Percentiles rank a stretch among this genome's conserved stretches.
Conservation (phyloP, 441 rosid species). For the Biscutella laevigata region DNA sequence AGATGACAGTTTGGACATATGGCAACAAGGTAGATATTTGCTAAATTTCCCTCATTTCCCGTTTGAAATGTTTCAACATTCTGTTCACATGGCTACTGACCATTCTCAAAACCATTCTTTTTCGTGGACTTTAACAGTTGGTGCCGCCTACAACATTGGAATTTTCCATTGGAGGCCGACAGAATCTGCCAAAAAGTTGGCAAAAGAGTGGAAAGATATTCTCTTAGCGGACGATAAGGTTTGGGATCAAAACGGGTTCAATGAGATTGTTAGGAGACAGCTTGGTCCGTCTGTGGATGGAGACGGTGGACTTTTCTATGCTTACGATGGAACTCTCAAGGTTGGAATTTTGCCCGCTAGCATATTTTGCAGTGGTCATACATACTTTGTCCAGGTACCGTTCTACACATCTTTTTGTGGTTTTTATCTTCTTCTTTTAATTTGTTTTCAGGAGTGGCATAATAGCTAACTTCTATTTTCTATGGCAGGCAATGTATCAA, state of each 20-base stretch:
- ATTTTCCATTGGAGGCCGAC: conserved; percentile 98
- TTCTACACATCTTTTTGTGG: conserved; percentile 5
- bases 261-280: conserved; percentile 70
- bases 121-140: conserved; percentile 40
- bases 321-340: conserved; percentile 92
- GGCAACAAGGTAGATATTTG: conserved; percentile 79
- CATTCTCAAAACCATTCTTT: not conserved
- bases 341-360: conserved; percentile 92
- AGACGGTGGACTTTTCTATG: conserved; percentile 70
- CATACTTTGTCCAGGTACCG: conserved; percentile 89
- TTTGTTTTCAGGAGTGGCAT: not conserved
- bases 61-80: not conserved
- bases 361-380: conserved; percentile 94
- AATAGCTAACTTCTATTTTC: conserved; percentile 1
- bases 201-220: conserved; percentile 84
- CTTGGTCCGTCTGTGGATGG: conserved; percentile 84
- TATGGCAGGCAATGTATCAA: conserved; percentile 72
- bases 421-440: conserved; percentile 5
- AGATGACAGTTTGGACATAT: conserved; percentile 89
- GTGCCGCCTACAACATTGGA: conserved; percentile 93
- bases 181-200: conserved; percentile 68
- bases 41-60: not conserved
- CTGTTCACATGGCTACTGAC: conserved; percentile 5
- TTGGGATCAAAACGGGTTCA: conserved; percentile 99
- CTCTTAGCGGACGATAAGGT: conserved; percentile 85